Base-by-base conservation (phyloP, 1,139 yeast species). In the Suhomyces guaymorum region DNA sequence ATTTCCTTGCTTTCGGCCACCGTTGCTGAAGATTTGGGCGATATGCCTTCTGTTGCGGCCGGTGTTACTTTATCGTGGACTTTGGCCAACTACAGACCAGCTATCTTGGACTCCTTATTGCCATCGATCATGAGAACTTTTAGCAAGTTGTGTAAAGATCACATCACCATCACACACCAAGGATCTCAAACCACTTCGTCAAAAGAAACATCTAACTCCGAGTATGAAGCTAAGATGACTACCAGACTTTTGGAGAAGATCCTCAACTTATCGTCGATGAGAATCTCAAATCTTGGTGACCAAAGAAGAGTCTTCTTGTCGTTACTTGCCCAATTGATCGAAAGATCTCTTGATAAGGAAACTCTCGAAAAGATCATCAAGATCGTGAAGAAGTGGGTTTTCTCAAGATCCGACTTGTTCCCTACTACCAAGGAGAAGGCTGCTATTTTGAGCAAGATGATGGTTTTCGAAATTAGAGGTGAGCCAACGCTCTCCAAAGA, bases 371-470 rank as follows among this genome's bases (percentile, higher is more conserved):
- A 84, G 53, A 85, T 92, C 35, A 80, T 92, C 26, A 73, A 75
- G 26, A 81, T 90, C 43, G 92, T 92, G 1, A 78, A 90, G 50
- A 75, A 73, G 12, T 94, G 98, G 97, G 95, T 90, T 0, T 89
- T 94, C 52, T 79, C 89, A 2, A 79, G 83, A 39, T 70, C 79
- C 1, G 95, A 89, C 46, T 73, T 87, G 24, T 90, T 90, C 67
- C 98, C 98, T 2, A 89, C 98, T 0, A 82, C 87, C 4, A 94
- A 94, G 55, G 98, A 94, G 54, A 92, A 94, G 57, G 97, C 98
- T 1, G 97, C 96, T 0, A 82, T 94, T 33, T 67, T 94, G 41
- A 79, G 94, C 10, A 94, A 94, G 57, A 90, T 94, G 97, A 79
- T 90, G 76, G 87, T 87, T 0, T 90, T 88, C 54, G 98, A 92